Percentiles rank a stretch among this genome's conserved stretches.
Evolutionary conservation across 148 eudicot genomes (phyloP).

Genomic region (Linanthus parryae): DNA sequence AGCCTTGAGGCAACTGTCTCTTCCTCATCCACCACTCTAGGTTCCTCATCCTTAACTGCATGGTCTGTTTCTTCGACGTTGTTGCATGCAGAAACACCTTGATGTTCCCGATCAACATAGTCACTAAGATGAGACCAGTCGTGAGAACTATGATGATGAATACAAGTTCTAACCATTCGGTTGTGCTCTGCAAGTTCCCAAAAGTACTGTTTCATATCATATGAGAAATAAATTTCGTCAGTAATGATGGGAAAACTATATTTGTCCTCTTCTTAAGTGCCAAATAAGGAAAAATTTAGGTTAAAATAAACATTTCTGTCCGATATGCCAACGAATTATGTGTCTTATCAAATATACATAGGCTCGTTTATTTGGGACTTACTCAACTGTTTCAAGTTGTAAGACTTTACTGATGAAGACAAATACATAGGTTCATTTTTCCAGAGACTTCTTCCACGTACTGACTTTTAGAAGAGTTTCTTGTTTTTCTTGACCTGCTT

Average conservation of each 20-base stretch:
- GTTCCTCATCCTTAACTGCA: constrained; percentile 89
- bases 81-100: constrained; percentile 96
- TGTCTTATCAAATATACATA: no score
- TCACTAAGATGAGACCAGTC: constrained; percentile 76
- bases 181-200: constrained; percentile 89
- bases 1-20: constrained; percentile 50
- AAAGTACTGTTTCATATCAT: constrained; percentile 53
- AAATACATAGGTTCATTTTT: no score
- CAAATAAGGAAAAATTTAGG: constrained; percentile 1
- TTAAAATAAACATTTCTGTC: no score
- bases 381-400: no score
- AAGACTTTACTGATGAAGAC: no score
- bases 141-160: constrained; percentile 84
- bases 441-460: no score
- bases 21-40: constrained; percentile 98
- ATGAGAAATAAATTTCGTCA: not conserved
- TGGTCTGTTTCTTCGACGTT: constrained; percentile 89
- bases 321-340: no score
- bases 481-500: no score
- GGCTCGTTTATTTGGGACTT: no score
- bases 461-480: no score
- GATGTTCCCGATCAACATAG: constrained; percentile 95
- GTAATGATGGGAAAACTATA: not conserved
- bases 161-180: constrained; percentile 81
- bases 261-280: not conserved